Evolutionary conservation across 768 basidiomycete species (phyloP), one percentile per base, ranked within the genome.

Genomic region (Suillus subluteus): DNA sequence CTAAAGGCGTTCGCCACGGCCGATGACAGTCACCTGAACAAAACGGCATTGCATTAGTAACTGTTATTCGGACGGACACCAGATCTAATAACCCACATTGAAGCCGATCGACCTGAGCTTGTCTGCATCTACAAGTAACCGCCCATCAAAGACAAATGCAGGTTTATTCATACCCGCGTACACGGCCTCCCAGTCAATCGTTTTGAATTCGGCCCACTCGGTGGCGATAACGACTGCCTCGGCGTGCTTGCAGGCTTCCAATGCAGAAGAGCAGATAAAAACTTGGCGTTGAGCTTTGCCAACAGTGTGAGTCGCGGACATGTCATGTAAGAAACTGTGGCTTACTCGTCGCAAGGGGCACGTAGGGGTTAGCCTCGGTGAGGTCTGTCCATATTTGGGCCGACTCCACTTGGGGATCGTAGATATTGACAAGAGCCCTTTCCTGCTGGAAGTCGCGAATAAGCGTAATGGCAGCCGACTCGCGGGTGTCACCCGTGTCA

Each of bases 401-500:
- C 64, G 91, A 86, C 62, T 83, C 82, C 18, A 99, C 94, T 76
- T 97, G 88, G 38, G 97, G 97, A 78, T 98, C 96, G 79, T 95
- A 99, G 69, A 99, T 82, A 65, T 88, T 90, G 73, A 99, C 85
- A 58, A 88, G 79, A 13, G 98, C 96, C 71, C 87, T 88, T 81
- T 99, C 98, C 48, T 87, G 86, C 72, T 89, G 86, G 88, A 99
- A 99, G 83, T 98, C 91, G 72, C 89, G 90, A 81, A 97, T 91
- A 70, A 99, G 88, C 38, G 94, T 91, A 80, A 98, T 98, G 21
- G 98, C 88, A 37, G 98, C 90, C 3, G 95, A 96, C 82, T 99
- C 98, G 78, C 98, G 95, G 46, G 98, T 99, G 78, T 99, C 98
- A 67, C 98, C 98, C 15, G 98, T 99, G 79, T 99, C 96, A 52